Evolutionary conservation across 768 basidiomycete species (phyloP).

Genomic region (Lactifluus subvellereus): DNA sequence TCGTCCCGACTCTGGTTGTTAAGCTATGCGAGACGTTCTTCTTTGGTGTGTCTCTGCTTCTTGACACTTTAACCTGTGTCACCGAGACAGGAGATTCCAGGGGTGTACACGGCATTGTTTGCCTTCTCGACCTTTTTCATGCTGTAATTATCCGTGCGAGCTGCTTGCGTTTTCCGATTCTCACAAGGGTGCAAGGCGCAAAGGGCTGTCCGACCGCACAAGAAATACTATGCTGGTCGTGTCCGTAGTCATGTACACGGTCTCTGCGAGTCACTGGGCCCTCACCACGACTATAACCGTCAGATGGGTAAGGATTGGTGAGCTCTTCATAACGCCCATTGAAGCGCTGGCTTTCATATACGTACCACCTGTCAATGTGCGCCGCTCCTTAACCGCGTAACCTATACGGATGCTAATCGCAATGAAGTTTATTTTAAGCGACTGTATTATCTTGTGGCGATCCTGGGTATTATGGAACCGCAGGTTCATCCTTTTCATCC

Average conservation of each 20-base stretch:
- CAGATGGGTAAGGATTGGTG: neutral
- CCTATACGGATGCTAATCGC: neutral
- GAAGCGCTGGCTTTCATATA: neutral
- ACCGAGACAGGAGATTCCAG: neutral
- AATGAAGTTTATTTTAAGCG: slow-evolving; percentile 4
- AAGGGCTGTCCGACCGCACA: neutral
- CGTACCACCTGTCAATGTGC: slow-evolving; percentile 7
- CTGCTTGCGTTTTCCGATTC: neutral
- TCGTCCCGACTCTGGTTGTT: neutral
- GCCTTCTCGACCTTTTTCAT: neutral
- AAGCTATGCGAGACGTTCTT: neutral
- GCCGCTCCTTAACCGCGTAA: neutral
- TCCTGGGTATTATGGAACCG: slow-evolving; percentile 12
- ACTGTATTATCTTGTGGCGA: slow-evolving; percentile 14
- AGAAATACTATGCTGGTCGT: neutral
- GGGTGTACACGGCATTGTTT: neutral
- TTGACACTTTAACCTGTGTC: neutral
- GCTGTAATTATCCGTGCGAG: neutral
- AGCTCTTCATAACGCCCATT: neutral
- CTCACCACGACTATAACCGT: neutral
- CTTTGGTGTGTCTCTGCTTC: neutral
- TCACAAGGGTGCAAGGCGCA: neutral
- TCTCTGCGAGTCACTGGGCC: slow-evolving; percentile 1
- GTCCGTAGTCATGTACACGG: slow-evolving; percentile 1
- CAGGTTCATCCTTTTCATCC: neutral